Percentiles rank a stretch among this genome's conserved stretches.
phyloP scores from a whole-genome alignment of 2,329 filamentous ascomycete species.

The Scorias spongiosa region DNA sequence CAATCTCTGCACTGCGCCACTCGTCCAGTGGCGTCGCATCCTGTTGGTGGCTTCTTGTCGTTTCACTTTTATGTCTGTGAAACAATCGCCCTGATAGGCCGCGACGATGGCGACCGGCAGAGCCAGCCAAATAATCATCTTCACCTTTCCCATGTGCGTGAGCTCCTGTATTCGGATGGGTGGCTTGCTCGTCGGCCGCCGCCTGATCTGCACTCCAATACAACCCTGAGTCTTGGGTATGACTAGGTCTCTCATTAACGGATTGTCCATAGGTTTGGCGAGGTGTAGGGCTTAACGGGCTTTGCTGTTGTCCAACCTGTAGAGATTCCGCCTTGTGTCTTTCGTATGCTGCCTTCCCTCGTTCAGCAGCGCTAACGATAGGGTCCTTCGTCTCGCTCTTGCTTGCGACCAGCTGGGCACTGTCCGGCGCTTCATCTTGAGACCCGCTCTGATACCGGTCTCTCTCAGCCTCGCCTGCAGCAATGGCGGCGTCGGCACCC shows the following conservation, averaged over 20 bases:
- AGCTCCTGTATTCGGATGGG: too few relatives aligned
- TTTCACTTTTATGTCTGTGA: neutral
- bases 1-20: constrained; percentile 28
- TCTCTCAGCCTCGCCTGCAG: constrained; percentile 2
- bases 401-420: neutral
- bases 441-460: neutral
- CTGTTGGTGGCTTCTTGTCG: constrained; percentile 31
- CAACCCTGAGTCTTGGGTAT: too few relatives aligned
- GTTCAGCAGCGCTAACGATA: constrained; percentile 9
- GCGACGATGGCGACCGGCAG: too few relatives aligned
- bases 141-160: too few relatives aligned
- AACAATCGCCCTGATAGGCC: neutral
- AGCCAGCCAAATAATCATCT: too few relatives aligned
- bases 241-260: too few relatives aligned
- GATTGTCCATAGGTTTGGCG: neutral
- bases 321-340: constrained; percentile 8
- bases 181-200: too few relatives aligned
- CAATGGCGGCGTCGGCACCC: constrained; percentile 16
- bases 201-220: too few relatives aligned
- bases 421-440: neutral
- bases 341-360: constrained; percentile 18
- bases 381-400: neutral
- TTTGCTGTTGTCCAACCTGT: neutral
- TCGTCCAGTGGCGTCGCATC: constrained; percentile 45
- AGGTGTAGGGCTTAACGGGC: neutral